Evolutionary conservation across 140 eudicot species (phyloP).

Genomic region (Cichorium intybus): DNA sequence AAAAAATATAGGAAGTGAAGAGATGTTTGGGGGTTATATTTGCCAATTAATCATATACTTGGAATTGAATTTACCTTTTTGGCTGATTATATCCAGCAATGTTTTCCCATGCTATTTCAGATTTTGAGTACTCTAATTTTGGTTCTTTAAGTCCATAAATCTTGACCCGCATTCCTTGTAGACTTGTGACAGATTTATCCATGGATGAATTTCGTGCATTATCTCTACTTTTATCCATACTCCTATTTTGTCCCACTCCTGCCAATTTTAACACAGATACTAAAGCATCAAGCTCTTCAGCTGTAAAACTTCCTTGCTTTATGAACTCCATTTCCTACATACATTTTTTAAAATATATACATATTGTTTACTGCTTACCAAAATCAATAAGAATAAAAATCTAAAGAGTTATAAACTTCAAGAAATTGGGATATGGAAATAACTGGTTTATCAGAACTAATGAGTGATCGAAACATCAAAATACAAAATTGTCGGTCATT

Average conservation of each 20-base stretch:
- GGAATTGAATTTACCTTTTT: no score
- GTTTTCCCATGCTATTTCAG: conserved; percentile 85
- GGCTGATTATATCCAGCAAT: conserved; percentile 89
- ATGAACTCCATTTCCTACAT: conserved; percentile 92
- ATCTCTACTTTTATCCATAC: conserved; percentile 42
- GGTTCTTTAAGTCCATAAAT: conserved; percentile 65
- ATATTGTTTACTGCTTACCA: no score
- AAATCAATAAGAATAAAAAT: no score
- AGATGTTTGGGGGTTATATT: no score
- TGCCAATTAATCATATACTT: no score
- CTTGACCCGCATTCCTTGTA: conserved; percentile 89
- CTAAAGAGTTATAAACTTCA: no score
- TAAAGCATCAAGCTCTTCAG: conserved; percentile 79
- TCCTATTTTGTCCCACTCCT: conserved; percentile 61
- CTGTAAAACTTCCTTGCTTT: conserved; percentile 70
- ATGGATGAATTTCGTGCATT: conserved; percentile 36
- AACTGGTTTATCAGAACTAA: no score
- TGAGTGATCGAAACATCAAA: no score
- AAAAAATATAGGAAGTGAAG: no score
- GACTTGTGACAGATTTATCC: conserved; percentile 63
- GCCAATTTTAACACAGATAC: conserved; percentile 72
- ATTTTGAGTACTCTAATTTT: conserved; percentile 31
- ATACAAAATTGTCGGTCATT: no score
- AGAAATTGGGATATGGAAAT: no score
- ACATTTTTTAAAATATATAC: conserved; percentile 6